Conservation (phyloP, 192 early-diverging fungal genomes). For the Endogone sp. region DNA sequence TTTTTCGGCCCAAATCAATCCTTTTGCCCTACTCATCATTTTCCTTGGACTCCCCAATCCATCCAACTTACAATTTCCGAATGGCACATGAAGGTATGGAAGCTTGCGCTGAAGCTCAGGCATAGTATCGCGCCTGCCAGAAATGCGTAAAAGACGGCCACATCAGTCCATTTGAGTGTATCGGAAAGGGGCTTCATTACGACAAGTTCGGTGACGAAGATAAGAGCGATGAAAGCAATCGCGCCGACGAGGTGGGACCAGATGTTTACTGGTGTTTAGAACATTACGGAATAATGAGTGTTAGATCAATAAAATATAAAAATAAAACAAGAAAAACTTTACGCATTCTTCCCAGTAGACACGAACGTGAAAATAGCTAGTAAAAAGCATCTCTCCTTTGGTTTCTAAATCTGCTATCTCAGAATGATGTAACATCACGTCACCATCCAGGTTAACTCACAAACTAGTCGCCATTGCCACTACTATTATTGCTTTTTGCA, state of each 20-base stretch:
- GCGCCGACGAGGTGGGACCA: constrained; percentile 82
- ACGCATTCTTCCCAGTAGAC: too few relatives aligned
- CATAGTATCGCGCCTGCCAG: constrained; percentile 72
- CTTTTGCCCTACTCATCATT: too few relatives aligned
- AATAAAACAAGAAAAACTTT: too few relatives aligned
- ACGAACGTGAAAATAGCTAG: neutral
- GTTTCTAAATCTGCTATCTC: too few relatives aligned
- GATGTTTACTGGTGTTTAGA: constrained; percentile 62
- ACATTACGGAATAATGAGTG: neutral
- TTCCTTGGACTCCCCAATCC: too few relatives aligned
- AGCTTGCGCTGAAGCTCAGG: constrained; percentile 73
- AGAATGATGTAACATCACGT: too few relatives aligned
- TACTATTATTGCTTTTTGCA: neutral
- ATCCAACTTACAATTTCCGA: constrained; percentile 52
- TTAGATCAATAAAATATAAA: too few relatives aligned
- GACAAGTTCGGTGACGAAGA: neutral
- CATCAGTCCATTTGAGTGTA: constrained; percentile 59
- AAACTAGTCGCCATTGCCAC: neutral
- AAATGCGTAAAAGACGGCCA: constrained; percentile 68
- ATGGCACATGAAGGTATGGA: constrained; percentile 84
- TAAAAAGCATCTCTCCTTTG: neutral
- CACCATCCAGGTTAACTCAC: too few relatives aligned
- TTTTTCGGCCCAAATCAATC: too few relatives aligned
- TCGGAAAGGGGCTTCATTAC: constrained; percentile 25
- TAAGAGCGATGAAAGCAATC: constrained; percentile 45